Conservation (phyloP, 345 rosid genomes). For the Combretum micranthum region DNA sequence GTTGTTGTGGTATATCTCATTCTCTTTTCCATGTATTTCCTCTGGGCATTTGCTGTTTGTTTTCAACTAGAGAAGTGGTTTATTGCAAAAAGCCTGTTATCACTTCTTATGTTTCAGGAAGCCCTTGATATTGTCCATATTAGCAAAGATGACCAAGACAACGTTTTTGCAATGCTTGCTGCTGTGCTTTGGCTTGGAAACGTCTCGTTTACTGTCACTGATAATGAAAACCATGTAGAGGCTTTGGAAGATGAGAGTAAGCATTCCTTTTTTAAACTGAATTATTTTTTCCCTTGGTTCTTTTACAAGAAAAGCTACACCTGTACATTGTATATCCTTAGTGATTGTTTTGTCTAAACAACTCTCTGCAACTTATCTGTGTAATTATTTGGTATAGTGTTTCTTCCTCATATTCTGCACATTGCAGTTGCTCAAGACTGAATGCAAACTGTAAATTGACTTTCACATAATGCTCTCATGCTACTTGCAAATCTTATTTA, state of each 20-base stretch:
- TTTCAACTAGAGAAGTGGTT: conserved; percentile 18
- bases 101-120: conserved; percentile 48
- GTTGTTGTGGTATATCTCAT: conserved; percentile 50
- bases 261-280: conserved; percentile 10
- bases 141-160: conserved; percentile 91
- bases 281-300: not conserved
- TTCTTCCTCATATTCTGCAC: no score
- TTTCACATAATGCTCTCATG: no score
- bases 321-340: not conserved
- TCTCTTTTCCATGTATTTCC: conserved; percentile 3
- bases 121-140: conserved; percentile 94
- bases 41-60: not conserved
- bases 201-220: conserved; percentile 59
- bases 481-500: no score
- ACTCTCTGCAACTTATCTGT: no score
- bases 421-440: no score
- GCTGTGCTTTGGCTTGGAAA: conserved; percentile 98
- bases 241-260: conserved; percentile 72
- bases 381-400: no score
- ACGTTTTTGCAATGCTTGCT: conserved; percentile 90
- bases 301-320: not conserved
- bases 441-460: no score
- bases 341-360: not conserved
- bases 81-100: not conserved
- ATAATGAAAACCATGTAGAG: conserved; percentile 95